These are phyloP conservation scores for Talaromyces verruculosus DNA, from an alignment of 2,329 filamentous ascomycete genomes.

Conservation along the genomic window DNA sequence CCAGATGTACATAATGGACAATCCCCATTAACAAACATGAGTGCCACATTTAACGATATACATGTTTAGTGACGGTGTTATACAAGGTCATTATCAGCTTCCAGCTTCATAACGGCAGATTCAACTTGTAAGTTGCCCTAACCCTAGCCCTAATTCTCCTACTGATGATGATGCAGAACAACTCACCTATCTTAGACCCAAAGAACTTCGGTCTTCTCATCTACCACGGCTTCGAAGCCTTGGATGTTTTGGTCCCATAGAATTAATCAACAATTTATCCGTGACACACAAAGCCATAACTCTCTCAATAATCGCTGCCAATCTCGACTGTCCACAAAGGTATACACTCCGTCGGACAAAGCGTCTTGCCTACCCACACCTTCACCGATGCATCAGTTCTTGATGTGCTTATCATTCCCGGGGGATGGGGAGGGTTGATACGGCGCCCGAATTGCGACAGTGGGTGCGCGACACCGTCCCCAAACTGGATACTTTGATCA, in stretches of 20 bases:
- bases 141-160: not conserved
- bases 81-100: not conserved
- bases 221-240: not conserved
- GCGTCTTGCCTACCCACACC: not conserved
- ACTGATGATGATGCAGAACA: not conserved
- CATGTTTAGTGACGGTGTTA: not conserved
- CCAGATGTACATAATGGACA: not conserved
- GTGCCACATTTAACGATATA: not conserved
- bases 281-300: too few relatives aligned
- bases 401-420: not conserved
- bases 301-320: too few relatives aligned
- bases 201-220: not conserved
- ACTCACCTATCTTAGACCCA: not conserved
- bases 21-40: not conserved
- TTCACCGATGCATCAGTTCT: not conserved
- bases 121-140: not conserved
- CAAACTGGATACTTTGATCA: not conserved
- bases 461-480: not conserved
- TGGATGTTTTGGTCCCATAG: too few relatives aligned
- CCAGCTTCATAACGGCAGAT: not conserved
- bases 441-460: not conserved
- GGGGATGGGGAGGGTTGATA: not conserved
- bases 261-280: too few relatives aligned
- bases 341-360: not conserved
- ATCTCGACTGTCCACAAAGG: not conserved